Percentiles rank a stretch among this genome's conserved stretches.
Conservation (phyloP, 2,329 filamentous ascomycete genomes). For the Xenosphaeropsis pyriputrescens region DNA sequence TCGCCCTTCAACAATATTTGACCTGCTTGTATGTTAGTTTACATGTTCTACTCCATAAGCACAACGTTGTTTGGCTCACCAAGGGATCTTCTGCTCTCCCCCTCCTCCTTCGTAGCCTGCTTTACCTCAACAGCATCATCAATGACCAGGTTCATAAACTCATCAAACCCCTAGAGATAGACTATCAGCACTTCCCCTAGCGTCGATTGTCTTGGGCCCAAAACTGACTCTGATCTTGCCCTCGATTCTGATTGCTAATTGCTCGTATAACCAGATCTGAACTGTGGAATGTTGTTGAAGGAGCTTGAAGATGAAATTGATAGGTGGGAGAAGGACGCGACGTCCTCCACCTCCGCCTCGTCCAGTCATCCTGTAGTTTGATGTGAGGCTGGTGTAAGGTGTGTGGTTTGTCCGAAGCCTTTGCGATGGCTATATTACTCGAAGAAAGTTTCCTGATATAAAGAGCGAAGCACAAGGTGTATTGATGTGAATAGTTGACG, state of each 20-base stretch:
- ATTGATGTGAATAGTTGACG: no score
- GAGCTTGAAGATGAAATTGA: slow-evolving; percentile 91
- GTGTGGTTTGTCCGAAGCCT: no score
- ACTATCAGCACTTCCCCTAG: no score
- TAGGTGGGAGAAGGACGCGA: slow-evolving; percentile 60
- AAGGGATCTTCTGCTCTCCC: slow-evolving; percentile 63
- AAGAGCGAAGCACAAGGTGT: no score
- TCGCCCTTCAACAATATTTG: slow-evolving; percentile 55
- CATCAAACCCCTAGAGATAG: slow-evolving; percentile 69
- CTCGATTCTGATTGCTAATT: slow-evolving; percentile 85
- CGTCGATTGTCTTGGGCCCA: no score
- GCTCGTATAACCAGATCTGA: slow-evolving; percentile 94
- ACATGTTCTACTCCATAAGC: neutral
- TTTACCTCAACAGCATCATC: slow-evolving; percentile 92
- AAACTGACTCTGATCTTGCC: slow-evolving; percentile 76
- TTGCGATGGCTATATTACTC: no score
- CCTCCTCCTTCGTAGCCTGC: slow-evolving; percentile 66
- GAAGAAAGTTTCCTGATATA: no score
- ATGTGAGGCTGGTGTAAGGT: neutral
- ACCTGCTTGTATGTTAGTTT: slow-evolving; percentile 24
- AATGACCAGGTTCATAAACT: slow-evolving; percentile 98
- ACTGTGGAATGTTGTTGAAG: slow-evolving; percentile 65
- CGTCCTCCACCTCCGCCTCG: slow-evolving; percentile 26
- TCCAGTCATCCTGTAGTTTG: slow-evolving; percentile 15
- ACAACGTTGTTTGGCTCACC: slow-evolving; percentile 38